A percentile compares a stretch with the other conserved stretches of the same genome.
These are phyloP conservation scores for Polytrichum formosum DNA, from an alignment of 225 moss, liverwort and hornwort species.

Conservation along the genomic window DNA sequence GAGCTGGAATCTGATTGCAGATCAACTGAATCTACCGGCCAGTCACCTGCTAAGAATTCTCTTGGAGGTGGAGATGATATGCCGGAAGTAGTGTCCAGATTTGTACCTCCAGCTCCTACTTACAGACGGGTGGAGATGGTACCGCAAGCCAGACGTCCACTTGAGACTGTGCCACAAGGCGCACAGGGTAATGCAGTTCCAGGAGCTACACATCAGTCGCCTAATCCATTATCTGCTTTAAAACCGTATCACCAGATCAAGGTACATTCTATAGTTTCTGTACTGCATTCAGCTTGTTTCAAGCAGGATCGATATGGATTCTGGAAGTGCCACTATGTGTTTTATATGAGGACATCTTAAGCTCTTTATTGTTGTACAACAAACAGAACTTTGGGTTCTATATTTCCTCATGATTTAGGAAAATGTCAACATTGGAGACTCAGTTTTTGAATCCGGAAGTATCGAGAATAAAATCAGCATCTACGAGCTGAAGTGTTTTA, in stretches of 20 bases:
- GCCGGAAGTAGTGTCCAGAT: slow-evolving; percentile 9
- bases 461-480: too few species aligned
- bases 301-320: too few species aligned
- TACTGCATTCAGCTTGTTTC: too few species aligned
- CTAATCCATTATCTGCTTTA: neutral
- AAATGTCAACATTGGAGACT: too few species aligned
- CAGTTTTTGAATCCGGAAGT: too few species aligned
- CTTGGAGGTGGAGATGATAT: slow-evolving; percentile 5
- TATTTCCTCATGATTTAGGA: too few species aligned
- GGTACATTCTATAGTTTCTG: slow-evolving; percentile 18
- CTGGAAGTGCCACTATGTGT: too few species aligned
- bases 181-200: neutral
- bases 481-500: too few species aligned
- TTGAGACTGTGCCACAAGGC: slow-evolving; percentile 2
- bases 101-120: neutral
- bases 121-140: slow-evolving; percentile 10
- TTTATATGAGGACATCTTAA: too few species aligned
- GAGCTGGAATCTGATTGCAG: slow-evolving; percentile 4
- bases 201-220: too few species aligned
- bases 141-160: slow-evolving; percentile 1
- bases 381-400: too few species aligned
- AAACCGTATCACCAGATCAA: slow-evolving; percentile 14
- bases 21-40: slow-evolving; percentile 7
- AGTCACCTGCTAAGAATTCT: neutral
- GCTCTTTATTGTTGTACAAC: too few species aligned